phyloP scores from a whole-genome alignment of 2,329 filamentous ascomycete genomes.

The Colletotrichum falcatum region DNA sequence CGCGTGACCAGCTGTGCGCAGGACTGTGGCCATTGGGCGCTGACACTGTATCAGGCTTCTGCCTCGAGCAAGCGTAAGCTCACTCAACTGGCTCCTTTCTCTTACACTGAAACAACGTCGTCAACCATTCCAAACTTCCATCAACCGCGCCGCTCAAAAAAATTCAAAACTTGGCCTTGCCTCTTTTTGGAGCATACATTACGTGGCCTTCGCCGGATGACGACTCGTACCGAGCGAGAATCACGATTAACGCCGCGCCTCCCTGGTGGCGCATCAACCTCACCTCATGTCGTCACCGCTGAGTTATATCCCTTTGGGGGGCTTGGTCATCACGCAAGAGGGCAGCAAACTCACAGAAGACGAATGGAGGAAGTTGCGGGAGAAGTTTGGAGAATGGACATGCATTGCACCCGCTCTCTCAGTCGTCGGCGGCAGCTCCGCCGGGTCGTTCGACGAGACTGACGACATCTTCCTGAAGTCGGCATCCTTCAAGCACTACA shows the following conservation, averaged over 20 bases:
- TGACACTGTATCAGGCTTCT: conserved; percentile 29
- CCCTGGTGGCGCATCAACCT: conserved; percentile 8
- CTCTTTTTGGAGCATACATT: background rate
- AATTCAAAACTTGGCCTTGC: background rate
- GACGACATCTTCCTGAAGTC: conserved; percentile 44
- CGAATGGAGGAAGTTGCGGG: conserved; percentile 15
- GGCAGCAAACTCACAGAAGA: conserved; percentile 5
- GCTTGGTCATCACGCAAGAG: conserved; percentile 47
- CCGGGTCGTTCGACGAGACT: background rate
- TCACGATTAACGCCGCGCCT: background rate
- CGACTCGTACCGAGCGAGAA: background rate
- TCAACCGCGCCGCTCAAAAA: background rate
- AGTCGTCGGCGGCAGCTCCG: background rate
- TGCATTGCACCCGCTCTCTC: conserved; percentile 30
- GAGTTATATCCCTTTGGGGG: conserved; percentile 57
- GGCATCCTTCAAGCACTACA: conserved; percentile 46
- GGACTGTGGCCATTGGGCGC: background rate
- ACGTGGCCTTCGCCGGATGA: conserved; percentile 19
- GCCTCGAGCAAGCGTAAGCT: conserved; percentile 6
- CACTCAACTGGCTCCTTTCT: conserved; percentile 16
- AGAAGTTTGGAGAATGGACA: conserved; percentile 14
- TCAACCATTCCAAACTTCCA: background rate
- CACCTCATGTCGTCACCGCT: conserved; percentile 37
- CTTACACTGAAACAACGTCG: conserved; percentile 27
- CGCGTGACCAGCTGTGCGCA: fast-evolving